Base-by-base conservation (phyloP, 192 early-diverging fungal species). In the Neocallimastix lanati region DNA sequence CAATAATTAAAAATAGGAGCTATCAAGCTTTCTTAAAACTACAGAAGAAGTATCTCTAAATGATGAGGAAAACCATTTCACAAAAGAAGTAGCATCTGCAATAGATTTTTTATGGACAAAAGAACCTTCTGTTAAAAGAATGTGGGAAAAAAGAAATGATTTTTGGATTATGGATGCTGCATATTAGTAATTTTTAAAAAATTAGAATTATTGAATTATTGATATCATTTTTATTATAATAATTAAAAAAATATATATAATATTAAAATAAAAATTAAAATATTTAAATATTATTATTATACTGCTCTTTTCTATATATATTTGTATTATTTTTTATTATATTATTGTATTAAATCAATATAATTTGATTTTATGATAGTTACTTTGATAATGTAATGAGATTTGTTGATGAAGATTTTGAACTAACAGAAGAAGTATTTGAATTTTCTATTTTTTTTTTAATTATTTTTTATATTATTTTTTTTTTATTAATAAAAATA, bases 391-490 rank as follows among this genome's bases (percentile, higher is more conserved):
- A 79, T 76, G 29, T 79, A n/a, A 12, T 76, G 35, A 40, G 78
- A 29, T 79, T 79, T 33, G 29, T 76, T 15, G 78, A 79, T 40
- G 78, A 79, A 18, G 78, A 79, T 33, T 79, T 79, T 79, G 78
- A 79, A 76, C 35, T 76, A 28, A 79, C 29, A 29, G 78, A 79
- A 27, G 78, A 79, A 67, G 50, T 67, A 67, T 67, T 5, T 13
- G 6, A 37, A 33, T 33, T 33, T 33, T 6, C n/a, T n/a, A n/a
- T n/a, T n/a, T n/a, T n/a, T n/a, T n/a, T n/a, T n/a, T n/a, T n/a
- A n/a, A n/a, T n/a, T n/a, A n/a, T n/a, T n/a, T n/a, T n/a, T n/a
- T n/a, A n/a, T n/a, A n/a, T n/a, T n/a, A n/a, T n/a, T n/a, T n/a
- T n/a, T n/a, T n/a, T n/a, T n/a, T n/a, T n/a, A n/a, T n/a, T n/a